These are phyloP conservation scores for Ambrosiella cleistominuta DNA, from an alignment of 2,329 filamentous ascomycete genomes.

Conservation along the genomic window DNA sequence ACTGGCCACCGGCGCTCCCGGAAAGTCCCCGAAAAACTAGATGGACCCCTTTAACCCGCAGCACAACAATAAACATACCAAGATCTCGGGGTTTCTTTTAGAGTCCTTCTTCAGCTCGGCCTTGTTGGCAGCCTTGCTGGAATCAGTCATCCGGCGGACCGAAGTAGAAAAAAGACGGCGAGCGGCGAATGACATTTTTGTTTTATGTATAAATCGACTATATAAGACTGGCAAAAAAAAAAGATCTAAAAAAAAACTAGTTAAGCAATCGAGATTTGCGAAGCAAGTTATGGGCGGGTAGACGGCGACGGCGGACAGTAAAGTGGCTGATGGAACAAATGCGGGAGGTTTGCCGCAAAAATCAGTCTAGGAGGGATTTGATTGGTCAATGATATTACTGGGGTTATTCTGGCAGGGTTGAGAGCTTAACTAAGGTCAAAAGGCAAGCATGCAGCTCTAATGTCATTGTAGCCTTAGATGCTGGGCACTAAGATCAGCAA, in stretches of 20 bases:
- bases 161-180: constrained; percentile 39
- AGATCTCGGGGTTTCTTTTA: constrained; percentile 34
- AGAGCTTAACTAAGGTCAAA: background rate
- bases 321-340: background rate
- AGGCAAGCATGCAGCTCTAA: background rate
- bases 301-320: background rate
- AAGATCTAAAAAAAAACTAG: background rate
- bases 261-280: background rate
- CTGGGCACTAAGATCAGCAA: constrained; percentile 2
- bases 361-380: background rate
- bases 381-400: constrained; percentile 3
- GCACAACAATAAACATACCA: constrained; percentile 16
- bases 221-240: background rate
- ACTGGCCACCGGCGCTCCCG: background rate
- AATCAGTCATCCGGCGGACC: constrained; percentile 29
- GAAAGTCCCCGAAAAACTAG: background rate
- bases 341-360: background rate
- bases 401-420: background rate
- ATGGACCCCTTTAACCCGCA: background rate
- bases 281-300: background rate
- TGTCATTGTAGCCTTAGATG: constrained; percentile 7
- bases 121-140: constrained; percentile 27
- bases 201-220: background rate
- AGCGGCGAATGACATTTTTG: constrained; percentile 36
- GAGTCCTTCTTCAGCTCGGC: constrained; percentile 37